Evolutionary conservation across 2,329 filamentous ascomycete species (phyloP).

Genomic region (Trichoderma sp.): DNA sequence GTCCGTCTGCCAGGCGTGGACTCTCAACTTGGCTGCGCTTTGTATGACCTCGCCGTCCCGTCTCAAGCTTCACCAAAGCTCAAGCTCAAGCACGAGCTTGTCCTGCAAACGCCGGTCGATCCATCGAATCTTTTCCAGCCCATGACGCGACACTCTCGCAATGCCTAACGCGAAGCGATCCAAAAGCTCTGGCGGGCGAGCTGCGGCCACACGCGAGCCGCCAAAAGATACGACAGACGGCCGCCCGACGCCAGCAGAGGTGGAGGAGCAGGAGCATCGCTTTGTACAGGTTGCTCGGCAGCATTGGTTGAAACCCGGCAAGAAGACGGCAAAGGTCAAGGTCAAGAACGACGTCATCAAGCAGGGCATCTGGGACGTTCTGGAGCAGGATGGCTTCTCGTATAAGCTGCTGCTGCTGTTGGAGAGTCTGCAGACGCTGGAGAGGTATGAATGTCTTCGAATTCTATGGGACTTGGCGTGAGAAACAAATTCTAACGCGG

Average conservation of each 20-base stretch:
- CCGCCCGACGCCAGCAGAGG: conserved; percentile 58
- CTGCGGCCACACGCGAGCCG: conserved; percentile 36
- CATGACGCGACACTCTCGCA: conserved; percentile 22
- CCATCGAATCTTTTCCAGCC: neutral
- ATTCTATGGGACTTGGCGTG: neutral
- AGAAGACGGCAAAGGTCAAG: conserved; percentile 61
- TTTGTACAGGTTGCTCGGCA: conserved; percentile 77
- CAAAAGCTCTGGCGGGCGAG: conserved; percentile 49
- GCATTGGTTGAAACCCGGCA: conserved; percentile 73
- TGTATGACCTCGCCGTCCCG: neutral
- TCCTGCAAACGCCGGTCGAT: neutral
- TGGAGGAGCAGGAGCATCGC: conserved; percentile 67
- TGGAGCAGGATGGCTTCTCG: conserved; percentile 78
- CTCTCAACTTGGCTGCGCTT: neutral
- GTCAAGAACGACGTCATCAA: conserved; percentile 85
- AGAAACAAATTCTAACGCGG: conserved; percentile 25
- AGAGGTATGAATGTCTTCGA: conserved; percentile 53
- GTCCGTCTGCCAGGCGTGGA: conserved; percentile 4
- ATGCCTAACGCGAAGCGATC: conserved; percentile 62
- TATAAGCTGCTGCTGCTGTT: conserved; percentile 75
- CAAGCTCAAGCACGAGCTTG: neutral
- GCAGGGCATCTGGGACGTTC: conserved; percentile 79
- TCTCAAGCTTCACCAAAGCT: neutral
- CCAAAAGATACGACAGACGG: conserved; percentile 37
- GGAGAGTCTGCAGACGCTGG: conserved; percentile 86